phyloP scores from a whole-genome alignment of 164 flowering plant genomes.

The Tetracentron sinense region DNA sequence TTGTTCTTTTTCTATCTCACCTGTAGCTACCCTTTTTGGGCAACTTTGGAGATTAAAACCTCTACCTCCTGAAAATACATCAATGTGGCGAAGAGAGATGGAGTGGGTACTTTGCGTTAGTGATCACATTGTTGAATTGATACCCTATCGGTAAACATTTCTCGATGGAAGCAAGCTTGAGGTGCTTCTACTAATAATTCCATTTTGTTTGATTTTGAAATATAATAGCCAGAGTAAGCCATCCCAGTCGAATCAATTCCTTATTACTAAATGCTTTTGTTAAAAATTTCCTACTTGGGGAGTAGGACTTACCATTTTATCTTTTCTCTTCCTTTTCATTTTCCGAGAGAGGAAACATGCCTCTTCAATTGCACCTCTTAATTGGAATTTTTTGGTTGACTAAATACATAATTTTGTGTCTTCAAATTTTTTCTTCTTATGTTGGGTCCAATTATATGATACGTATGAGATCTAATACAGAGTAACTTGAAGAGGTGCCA shows the following conservation, averaged over 20 bases:
- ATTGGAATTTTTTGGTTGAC: too few species aligned
- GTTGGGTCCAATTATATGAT: too few species aligned
- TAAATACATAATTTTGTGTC: too few species aligned
- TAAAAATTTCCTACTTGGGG: not conserved
- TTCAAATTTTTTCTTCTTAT: too few species aligned
- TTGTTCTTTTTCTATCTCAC: not conserved
- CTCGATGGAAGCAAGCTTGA: slow-evolving; percentile 89
- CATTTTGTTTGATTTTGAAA: not conserved
- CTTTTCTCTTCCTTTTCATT: too few species aligned
- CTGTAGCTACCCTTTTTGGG: slow-evolving; percentile 80
- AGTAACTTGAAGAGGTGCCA: too few species aligned
- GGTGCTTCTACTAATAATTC: slow-evolving; percentile 35
- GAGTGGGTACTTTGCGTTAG: slow-evolving; percentile 84
- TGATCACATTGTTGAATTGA: slow-evolving; percentile 86
- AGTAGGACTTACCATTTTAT: too few species aligned
- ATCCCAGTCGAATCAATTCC: not conserved
- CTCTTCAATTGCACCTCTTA: too few species aligned
- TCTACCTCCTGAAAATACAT: slow-evolving; percentile 62
- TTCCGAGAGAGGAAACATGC: too few species aligned
- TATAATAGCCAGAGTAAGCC: not conserved
- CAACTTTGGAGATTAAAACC: slow-evolving; percentile 97
- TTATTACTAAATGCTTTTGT: too few species aligned
- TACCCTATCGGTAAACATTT: slow-evolving; percentile 83
- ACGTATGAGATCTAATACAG: too few species aligned
- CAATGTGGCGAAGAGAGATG: slow-evolving; percentile 95